Base-by-base conservation (phyloP, 768 basidiomycete genomes). In the Tricholoma saponaceum region DNA sequence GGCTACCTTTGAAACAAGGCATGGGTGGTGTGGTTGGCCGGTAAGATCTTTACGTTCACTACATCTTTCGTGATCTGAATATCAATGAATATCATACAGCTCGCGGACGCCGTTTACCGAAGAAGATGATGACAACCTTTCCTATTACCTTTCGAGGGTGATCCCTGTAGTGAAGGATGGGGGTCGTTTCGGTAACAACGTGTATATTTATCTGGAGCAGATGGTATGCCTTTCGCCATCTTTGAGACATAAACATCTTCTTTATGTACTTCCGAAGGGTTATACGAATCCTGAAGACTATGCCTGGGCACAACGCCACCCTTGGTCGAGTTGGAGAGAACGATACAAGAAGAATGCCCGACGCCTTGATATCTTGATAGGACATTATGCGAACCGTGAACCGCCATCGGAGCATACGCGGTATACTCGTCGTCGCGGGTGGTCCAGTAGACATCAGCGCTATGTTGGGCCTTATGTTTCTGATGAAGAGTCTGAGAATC, bases 251-350 rank as follows among this genome's bases (percentile, higher is more conserved):
- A 41, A 28, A n/a, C n/a, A 50, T 16, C 23, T 22, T 32, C 13
- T 25, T 54, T 37, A n/a, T 58, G 70, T 69, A 61, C 58, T 7
- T 47, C 60, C 1, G 52, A 56, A 50, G 47, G 47, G 47, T 50
- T 4, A 3, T 10, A 6, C 8, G 18, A 58, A 65, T 16, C 69
- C 69, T 8, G 51, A 64, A 1, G 62, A 65, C 20, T 74, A 67
- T 54, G 51, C 35, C 0, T 84, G 82, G 82, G 75, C 64, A 4
- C 56, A 23, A 0, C 68, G 75, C 7, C 83, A 84, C 64, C 64
- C 79, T 5, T 69, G 70, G 61, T 65, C 76, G 55, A 79, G 81
- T 22, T 83, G 81, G 80, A 71, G 75, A 25, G 71, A 79, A 47
- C 72, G 75, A 13, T 82, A 81, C 59, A 80, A 76, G 55, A 80